These are phyloP conservation scores for Boletus reticuloceps DNA, from an alignment of 768 basidiomycete genomes.

Conservation along the genomic window DNA sequence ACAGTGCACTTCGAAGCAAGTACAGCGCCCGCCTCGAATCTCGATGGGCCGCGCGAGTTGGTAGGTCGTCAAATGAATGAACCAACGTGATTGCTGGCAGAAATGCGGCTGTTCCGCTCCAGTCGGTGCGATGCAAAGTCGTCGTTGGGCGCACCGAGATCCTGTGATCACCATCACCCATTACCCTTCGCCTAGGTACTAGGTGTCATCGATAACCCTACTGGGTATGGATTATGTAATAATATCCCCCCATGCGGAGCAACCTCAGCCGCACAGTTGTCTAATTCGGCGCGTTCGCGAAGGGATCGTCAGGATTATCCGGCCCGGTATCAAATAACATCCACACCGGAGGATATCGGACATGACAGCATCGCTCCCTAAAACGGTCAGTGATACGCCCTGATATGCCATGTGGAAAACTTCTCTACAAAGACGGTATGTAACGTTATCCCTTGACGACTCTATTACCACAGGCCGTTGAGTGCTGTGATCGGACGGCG, in stretches of 20 bases:
- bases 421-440: neutral
- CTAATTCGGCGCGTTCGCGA: conserved; percentile 25
- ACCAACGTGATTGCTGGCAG: conserved; percentile 19
- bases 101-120: conserved; percentile 17
- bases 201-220: conserved; percentile 22
- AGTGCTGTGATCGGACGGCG: conserved; percentile 1
- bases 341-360: conserved; percentile 28
- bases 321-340: conserved; percentile 21
- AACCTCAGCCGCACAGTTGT: conserved; percentile 14
- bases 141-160: conserved; percentile 14
- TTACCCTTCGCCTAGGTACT: conserved; percentile 3
- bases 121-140: conserved; percentile 20
- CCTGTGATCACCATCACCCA: conserved; percentile 12
- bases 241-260: conserved; percentile 23
- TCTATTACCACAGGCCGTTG: neutral
- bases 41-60: conserved; percentile 8
- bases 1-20: conserved; percentile 18
- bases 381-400: conserved; percentile 20
- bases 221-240: conserved; percentile 23
- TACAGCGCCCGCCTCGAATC: conserved; percentile 18
- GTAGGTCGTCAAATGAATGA: conserved; percentile 16
- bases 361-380: conserved; percentile 6
- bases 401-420: conserved; percentile 24
- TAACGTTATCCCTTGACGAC: conserved; percentile 15
- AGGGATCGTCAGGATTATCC: conserved; percentile 32